Conservation (phyloP, 768 basidiomycete genomes). For the Boletales sp. region DNA sequence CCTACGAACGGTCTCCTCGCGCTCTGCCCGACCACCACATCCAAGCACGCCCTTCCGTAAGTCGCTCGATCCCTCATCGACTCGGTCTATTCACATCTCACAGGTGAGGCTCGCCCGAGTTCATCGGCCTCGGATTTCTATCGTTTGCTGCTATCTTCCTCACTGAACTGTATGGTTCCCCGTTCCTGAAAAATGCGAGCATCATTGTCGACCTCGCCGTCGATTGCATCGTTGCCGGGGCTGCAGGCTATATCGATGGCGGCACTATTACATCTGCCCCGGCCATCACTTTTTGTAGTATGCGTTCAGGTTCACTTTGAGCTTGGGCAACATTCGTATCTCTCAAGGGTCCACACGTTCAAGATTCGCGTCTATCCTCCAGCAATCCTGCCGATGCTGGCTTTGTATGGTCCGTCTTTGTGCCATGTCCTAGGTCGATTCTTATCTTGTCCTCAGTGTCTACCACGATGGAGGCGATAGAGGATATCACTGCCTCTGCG, state of each 20-base stretch:
- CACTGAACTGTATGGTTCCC: conserved; percentile 79
- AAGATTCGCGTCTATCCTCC: conserved; percentile 75
- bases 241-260: conserved; percentile 72
- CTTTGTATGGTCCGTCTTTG: conserved; percentile 46
- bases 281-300: too few relatives aligned
- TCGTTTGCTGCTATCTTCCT: conserved; percentile 74
- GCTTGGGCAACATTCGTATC: neutral
- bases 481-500: conserved; percentile 78
- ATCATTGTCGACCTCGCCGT: conserved; percentile 73
- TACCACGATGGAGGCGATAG: conserved; percentile 79
- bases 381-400: conserved; percentile 57
- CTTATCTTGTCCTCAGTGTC: conserved; percentile 44
- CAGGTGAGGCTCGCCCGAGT: conserved; percentile 79
- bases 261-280: conserved; percentile 52
- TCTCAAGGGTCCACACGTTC: conserved; percentile 65
- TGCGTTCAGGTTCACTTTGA: neutral
- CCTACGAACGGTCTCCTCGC: conserved; percentile 66
- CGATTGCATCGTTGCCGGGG: conserved; percentile 79
- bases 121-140: conserved; percentile 85
- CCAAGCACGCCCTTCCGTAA: conserved; percentile 65
- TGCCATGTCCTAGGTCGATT: conserved; percentile 1
- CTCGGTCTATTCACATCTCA: neutral
- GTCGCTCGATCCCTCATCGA: conserved; percentile 13
- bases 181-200: conserved; percentile 78
- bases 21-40: conserved; percentile 68